phyloP scores from a whole-genome alignment of 805 yeast genomes.

The Metschnikowia continentalis region DNA sequence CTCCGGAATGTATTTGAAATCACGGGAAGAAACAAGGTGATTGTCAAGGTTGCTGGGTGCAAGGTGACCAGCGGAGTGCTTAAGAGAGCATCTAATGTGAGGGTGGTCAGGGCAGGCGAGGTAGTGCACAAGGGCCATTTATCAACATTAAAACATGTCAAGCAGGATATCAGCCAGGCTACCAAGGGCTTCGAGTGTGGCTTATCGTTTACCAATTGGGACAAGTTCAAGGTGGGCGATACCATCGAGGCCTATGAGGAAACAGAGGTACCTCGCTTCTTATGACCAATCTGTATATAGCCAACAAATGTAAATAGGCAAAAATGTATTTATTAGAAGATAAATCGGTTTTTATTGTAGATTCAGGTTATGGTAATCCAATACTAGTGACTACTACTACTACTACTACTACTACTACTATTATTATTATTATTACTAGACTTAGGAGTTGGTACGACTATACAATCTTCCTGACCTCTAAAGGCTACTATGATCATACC shows the following conservation, averaged over 20 bases:
- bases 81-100: slow-evolving; percentile 53
- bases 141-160: slow-evolving; percentile 72
- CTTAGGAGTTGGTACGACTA: no score
- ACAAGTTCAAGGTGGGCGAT: slow-evolving; percentile 71
- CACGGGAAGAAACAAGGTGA: slow-evolving; percentile 50
- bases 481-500: no score
- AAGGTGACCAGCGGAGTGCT: slow-evolving; percentile 68
- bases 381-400: no score
- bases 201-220: slow-evolving; percentile 64
- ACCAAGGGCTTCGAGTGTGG: slow-evolving; percentile 92
- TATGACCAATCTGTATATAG: slow-evolving; percentile 15
- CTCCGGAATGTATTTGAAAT: slow-evolving; percentile 72
- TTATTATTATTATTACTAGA: no score
- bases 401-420: no score
- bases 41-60: slow-evolving; percentile 79
- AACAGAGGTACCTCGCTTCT: slow-evolving; percentile 37
- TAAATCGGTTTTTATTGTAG: no score
- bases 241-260: slow-evolving; percentile 69
- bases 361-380: no score
- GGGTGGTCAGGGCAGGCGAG: slow-evolving; percentile 50
- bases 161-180: slow-evolving; percentile 73
- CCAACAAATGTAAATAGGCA: not conserved
- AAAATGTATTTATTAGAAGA: no score
- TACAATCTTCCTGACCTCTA: no score
- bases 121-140: slow-evolving; percentile 55